Percentiles rank a stretch among this genome's conserved stretches.
Evolutionary conservation across 179 eudicot species (phyloP).

Genomic region (Carnegiea gigantea): DNA sequence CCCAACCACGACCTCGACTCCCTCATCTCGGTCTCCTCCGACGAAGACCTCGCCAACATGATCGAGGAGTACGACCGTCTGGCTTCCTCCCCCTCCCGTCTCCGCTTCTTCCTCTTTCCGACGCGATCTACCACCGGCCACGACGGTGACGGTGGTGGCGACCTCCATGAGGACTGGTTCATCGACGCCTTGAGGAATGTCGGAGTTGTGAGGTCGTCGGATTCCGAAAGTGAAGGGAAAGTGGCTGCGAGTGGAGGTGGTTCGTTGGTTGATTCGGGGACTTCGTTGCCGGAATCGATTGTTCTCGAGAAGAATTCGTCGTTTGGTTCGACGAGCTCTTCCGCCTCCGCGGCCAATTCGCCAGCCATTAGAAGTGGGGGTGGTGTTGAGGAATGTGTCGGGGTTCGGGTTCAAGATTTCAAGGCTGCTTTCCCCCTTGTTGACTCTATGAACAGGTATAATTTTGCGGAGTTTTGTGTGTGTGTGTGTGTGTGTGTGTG

Average conservation of each 20-base stretch:
- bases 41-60: conserved; percentile 71
- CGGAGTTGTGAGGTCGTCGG: conserved; percentile 36
- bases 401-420: conserved; percentile 26
- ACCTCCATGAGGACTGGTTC: conserved; percentile 66
- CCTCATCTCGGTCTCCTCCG: conserved; percentile 62
- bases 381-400: conserved; percentile 49
- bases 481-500: not conserved
- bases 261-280: conserved; percentile 20
- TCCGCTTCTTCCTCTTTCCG: conserved; percentile 70
- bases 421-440: conserved; percentile 45
- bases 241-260: conserved; percentile 27
- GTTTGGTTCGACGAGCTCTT: conserved; percentile 69
- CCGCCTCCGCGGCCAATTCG: conserved; percentile 53
- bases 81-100: conserved; percentile 37
- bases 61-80: conserved; percentile 70
- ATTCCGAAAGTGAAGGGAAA: conserved; percentile 26
- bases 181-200: conserved; percentile 55
- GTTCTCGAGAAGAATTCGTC: conserved; percentile 68
- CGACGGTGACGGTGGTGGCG: conserved; percentile 32
- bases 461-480: not conserved
- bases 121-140: conserved; percentile 31
- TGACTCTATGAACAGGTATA: conserved; percentile 68
- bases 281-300: conserved; percentile 44
- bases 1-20: conserved; percentile 79
- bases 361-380: conserved; percentile 41